Evolutionary conservation across 441 rosid genomes (phyloP).

Genomic region (Populus tomentosa): DNA sequence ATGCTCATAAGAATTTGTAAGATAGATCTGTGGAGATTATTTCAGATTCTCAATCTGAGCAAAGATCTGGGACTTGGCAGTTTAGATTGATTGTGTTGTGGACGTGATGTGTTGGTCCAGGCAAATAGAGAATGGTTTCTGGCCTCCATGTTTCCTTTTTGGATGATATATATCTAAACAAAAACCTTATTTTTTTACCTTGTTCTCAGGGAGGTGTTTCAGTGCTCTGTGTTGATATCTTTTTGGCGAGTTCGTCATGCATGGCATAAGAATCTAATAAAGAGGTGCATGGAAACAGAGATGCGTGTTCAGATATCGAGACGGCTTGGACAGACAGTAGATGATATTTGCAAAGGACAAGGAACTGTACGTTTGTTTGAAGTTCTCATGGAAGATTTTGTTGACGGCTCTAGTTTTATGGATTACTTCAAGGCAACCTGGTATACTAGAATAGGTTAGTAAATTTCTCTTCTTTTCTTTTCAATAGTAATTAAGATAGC

Average conservation of each 20-base stretch:
- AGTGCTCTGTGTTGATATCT: constrained; percentile 71
- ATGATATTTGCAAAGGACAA: constrained; percentile 55
- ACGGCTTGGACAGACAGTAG: constrained; percentile 55
- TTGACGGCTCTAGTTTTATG: constrained; percentile 49
- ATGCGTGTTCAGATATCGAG: constrained; percentile 50
- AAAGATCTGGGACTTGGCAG: background rate
- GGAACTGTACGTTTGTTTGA: constrained; percentile 49
- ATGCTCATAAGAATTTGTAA: background rate
- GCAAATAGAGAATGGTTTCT: background rate
- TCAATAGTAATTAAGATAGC: background rate
- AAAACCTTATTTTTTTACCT: constrained; percentile 16
- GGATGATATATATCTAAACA: constrained; percentile 9
- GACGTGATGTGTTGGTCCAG: background rate
- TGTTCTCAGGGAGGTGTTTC: constrained; percentile 83
- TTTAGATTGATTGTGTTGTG: background rate
- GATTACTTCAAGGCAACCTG: constrained; percentile 85
- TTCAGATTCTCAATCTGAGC: constrained; percentile 3
- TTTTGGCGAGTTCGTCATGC: constrained; percentile 83
- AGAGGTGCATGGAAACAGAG: constrained; percentile 61
- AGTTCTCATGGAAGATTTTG: constrained; percentile 53
- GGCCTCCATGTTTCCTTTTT: background rate
- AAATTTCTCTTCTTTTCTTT: constrained; percentile 12
- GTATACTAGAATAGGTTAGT: constrained; percentile 73
- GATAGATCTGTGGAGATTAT: background rate
- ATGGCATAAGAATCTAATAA: constrained; percentile 84